Conservation (phyloP, 306 rosid species). For the Acacia crassicarpa region DNA sequence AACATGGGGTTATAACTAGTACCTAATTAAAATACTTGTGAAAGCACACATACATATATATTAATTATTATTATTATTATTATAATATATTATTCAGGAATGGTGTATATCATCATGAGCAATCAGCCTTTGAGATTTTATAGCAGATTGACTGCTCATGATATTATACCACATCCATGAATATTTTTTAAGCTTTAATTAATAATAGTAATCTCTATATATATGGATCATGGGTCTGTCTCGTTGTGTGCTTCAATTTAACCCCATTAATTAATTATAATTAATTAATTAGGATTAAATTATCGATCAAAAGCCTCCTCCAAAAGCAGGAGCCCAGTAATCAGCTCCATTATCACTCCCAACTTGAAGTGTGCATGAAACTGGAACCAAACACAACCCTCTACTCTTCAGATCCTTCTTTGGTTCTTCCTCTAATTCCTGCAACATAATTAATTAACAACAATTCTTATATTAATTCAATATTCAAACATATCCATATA, state of each 20-base stretch:
- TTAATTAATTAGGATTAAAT: not conserved
- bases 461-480: not conserved
- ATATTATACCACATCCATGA: constrained; percentile 68
- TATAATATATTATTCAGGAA: constrained; percentile 19
- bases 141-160: constrained; percentile 93
- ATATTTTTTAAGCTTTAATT: not conserved
- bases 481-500: not conserved
- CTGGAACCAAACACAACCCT: constrained; percentile 95
- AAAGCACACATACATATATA: constrained; percentile 22
- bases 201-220: not conserved
- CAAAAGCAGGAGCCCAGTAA: constrained; percentile 77
- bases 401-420: constrained; percentile 89
- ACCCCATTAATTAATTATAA: not conserved
- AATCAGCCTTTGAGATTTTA: constrained; percentile 67
- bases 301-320: constrained; percentile 58
- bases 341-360: constrained; percentile 86
- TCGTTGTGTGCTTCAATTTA: constrained; percentile 27
- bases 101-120: constrained; percentile 89
- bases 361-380: constrained; percentile 90
- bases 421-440: constrained; percentile 66
- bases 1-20: constrained; percentile 17
- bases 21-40: constrained; percentile 12
- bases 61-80: not conserved
- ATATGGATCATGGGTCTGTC: not conserved
- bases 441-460: not conserved